Conservation (phyloP, 139 green algal genomes). For the Chlamydomonas asymmetrica region DNA sequence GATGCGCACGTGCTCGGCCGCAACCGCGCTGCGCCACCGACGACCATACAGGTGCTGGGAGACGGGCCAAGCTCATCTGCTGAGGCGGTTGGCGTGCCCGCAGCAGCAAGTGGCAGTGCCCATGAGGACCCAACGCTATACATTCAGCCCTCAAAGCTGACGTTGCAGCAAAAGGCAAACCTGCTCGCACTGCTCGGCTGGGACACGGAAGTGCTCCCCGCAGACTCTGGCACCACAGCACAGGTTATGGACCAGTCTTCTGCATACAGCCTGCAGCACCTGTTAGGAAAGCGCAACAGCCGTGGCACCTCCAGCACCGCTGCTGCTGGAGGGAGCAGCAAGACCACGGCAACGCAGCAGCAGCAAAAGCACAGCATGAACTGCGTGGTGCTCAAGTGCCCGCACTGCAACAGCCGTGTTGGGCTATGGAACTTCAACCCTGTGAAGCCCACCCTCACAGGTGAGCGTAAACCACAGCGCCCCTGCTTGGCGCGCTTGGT, state of each 20-base stretch:
- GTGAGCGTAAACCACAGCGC: no score
- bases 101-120: no score
- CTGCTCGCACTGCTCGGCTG: constrained; percentile 32
- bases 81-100: no score
- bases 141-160: constrained; percentile 16
- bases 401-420: constrained; percentile 22
- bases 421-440: constrained; percentile 35
- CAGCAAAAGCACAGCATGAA: constrained; percentile 6
- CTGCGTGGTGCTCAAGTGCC: constrained; percentile 19
- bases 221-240: background rate
- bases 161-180: constrained; percentile 19
- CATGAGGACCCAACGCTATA: background rate
- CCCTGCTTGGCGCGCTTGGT: no score
- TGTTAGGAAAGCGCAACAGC: background rate
- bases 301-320: background rate
- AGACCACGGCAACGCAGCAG: background rate
- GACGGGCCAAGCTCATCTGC: no score
- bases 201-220: constrained; percentile 19
- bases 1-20: no score
- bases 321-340: background rate
- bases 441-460: constrained; percentile 7
- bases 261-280: constrained; percentile 27
- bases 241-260: constrained; percentile 4
- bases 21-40: no score
- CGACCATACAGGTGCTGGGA: no score